These are phyloP conservation scores for Plenodomus biglobosus DNA, from an alignment of 2,329 filamentous ascomycete genomes.

Conservation along the genomic window DNA sequence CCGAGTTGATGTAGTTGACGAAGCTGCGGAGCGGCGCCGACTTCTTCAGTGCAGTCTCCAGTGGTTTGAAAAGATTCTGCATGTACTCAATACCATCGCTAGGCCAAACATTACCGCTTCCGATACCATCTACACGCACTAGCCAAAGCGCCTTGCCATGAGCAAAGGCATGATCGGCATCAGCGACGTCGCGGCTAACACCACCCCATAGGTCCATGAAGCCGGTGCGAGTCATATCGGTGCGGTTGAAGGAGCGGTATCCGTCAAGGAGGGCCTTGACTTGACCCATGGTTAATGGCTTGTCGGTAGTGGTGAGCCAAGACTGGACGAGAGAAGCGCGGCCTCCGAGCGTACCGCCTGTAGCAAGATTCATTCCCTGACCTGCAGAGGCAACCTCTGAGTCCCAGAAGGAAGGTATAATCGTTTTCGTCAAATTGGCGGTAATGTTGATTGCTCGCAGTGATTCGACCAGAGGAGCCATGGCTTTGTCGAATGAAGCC, in stretches of 20 bases:
- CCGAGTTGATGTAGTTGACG: constrained; percentile 21
- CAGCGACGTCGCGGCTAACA: constrained; percentile 11
- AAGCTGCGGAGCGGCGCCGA: constrained; percentile 17
- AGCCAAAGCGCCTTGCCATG: constrained; percentile 26
- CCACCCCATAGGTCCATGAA: constrained; percentile 24
- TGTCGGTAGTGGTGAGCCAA: constrained; percentile 13
- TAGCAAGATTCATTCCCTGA: constrained; percentile 13
- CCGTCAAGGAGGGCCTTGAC: constrained; percentile 12
- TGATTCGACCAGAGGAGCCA: constrained; percentile 12
- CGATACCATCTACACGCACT: constrained; percentile 21
- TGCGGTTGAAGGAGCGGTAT: constrained; percentile 14
- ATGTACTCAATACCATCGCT: constrained; percentile 22
- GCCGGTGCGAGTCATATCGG: constrained; percentile 12
- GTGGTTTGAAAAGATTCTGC: constrained; percentile 18
- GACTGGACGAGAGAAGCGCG: constrained; percentile 19
- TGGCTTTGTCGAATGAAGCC: constrained; percentile 10
- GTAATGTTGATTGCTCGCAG: constrained; percentile 4
- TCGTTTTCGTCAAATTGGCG: constrained; percentile 11
- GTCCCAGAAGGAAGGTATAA: constrained; percentile 19
- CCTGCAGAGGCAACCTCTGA: constrained; percentile 9
- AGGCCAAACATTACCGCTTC: constrained; percentile 10
- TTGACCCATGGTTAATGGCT: constrained; percentile 10
- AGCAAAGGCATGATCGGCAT: constrained; percentile 14
- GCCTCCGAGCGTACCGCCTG: constrained; percentile 16
- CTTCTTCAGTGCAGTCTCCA: constrained; percentile 12